A percentile compares a stretch with the other conserved stretches of the same genome.
These are phyloP conservation scores for Erigeron philadelphicus DNA, from an alignment of 140 eudicot species.

Conservation along the genomic window DNA sequence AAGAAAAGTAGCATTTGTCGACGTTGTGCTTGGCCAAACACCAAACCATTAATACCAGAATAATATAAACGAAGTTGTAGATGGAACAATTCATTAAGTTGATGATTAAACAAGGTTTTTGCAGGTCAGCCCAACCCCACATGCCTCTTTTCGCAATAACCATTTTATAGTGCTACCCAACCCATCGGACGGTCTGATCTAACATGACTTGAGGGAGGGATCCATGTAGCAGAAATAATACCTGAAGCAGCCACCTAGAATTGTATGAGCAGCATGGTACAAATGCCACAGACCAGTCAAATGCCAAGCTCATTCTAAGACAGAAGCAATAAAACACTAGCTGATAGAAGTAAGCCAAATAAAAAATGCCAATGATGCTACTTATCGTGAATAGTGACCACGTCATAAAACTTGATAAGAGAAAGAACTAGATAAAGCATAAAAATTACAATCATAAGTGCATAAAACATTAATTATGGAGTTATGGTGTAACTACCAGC, in stretches of 20 bases:
- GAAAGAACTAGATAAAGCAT: not conserved
- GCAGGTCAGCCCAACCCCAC: no score
- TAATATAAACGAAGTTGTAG: not conserved
- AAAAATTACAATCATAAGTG: conserved; percentile 21
- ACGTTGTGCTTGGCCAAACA: no score
- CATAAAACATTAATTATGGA: conserved; percentile 22
- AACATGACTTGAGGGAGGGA: not conserved
- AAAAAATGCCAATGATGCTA: conserved; percentile 14
- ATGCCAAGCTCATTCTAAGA: conserved; percentile 20
- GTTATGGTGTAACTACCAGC: conserved; percentile 24
- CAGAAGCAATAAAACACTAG: conserved; percentile 24
- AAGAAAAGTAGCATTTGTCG: no score
- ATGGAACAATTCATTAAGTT: not conserved
- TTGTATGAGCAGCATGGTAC: conserved; percentile 5
- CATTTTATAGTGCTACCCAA: no score
- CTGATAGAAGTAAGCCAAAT: not conserved
- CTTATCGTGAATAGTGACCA: not conserved
- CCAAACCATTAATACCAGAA: not conserved
- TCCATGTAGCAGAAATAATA: conserved; percentile 11
- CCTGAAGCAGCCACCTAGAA: conserved; percentile 17
- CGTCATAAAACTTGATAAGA: conserved; percentile 3
- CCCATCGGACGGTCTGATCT: no score
- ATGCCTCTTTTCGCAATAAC: no score
- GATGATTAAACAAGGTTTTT: no score
- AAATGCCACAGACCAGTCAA: conserved; percentile 9